Percentiles rank a stretch among this genome's conserved stretches.
These are phyloP conservation scores for Zymoseptoria pseudotritici DNA, from an alignment of 2,329 filamentous ascomycete genomes.

Conservation along the genomic window DNA sequence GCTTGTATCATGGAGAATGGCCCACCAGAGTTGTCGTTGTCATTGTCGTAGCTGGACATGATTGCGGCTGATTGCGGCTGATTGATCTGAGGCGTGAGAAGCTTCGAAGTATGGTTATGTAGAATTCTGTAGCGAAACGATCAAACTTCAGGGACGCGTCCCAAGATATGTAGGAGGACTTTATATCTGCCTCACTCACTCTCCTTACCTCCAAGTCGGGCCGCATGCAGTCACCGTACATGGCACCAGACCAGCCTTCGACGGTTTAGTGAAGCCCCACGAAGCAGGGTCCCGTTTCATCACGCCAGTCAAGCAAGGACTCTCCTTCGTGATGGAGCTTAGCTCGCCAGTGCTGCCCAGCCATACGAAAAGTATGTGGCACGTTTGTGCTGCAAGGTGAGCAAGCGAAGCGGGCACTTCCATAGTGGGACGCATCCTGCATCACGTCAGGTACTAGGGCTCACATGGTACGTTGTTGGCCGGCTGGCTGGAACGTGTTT, in stretches of 20 bases:
- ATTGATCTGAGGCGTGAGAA: background rate
- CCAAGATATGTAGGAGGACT: background rate
- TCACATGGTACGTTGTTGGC: background rate
- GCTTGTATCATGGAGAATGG: background rate
- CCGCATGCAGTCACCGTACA: background rate
- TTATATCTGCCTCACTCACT: background rate
- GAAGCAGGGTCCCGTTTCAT: background rate
- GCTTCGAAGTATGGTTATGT: background rate
- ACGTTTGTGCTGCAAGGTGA: background rate
- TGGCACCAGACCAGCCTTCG: background rate
- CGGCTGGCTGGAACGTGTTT: background rate
- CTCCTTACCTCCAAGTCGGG: background rate
- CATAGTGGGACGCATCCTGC: background rate
- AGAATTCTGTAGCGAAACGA: background rate
- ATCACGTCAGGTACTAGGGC: background rate
- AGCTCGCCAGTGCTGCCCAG: background rate
- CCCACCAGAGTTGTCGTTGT: conserved; percentile 7
- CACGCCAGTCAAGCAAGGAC: background rate
- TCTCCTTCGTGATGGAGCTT: background rate
- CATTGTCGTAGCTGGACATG: conserved; percentile 12
- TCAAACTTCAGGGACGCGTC: background rate
- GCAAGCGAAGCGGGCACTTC: background rate
- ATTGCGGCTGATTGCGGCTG: background rate
- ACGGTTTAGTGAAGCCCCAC: background rate
- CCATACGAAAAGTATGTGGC: background rate